Base-by-base conservation (phyloP, 2,329 filamentous ascomycete species). In the Penicillium sp. region DNA sequence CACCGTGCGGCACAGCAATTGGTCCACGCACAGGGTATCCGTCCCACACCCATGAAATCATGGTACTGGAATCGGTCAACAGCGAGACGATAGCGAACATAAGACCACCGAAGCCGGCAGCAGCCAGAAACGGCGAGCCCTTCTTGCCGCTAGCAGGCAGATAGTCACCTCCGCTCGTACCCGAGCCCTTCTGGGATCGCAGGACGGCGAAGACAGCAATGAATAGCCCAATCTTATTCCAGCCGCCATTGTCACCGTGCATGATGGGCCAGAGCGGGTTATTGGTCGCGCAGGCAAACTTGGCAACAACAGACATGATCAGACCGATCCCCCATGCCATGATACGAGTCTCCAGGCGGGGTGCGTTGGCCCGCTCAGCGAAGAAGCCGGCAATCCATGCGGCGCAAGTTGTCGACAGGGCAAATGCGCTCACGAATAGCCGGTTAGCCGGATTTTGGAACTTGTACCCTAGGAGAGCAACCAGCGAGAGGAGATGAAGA, bases 21-120 rank as follows among this genome's bases (percentile, higher is more conserved):
- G 92, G 92, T 5, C 92, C 92, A 33, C 84, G 80, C 27, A 96
- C 78, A 10, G 92, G 92, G 55, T 85, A 98, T 5, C 92, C 92
- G 53, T 95, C 88, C 92, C 92, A 98, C 2, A 87, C 87, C 92
- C 92, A 98, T 11, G 89, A 75, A 41, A 96, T 95, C 88, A 98
- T 96, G 37, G 92, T 98, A 69, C 92, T 96, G 0, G 89, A 94
- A 61, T 98, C 92, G 0, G 92, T 95, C 8, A 98, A 75, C 7
- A 98, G 72, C 1, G 89, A 95, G 61, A 96, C 92, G 57, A 96
- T 74, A 4, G 77, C 85, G 56, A 98, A 98, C 57, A 95, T 75
- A 6, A 95, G 65, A 18, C 88, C 90, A 15, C 79, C 88, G 38
- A 96, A 65, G 42, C 92, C 87, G 32, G 92, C 66, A 7, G 81